phyloP scores from a whole-genome alignment of 1,284 basidiomycete species.

The Stygiomarasmius scandens region DNA sequence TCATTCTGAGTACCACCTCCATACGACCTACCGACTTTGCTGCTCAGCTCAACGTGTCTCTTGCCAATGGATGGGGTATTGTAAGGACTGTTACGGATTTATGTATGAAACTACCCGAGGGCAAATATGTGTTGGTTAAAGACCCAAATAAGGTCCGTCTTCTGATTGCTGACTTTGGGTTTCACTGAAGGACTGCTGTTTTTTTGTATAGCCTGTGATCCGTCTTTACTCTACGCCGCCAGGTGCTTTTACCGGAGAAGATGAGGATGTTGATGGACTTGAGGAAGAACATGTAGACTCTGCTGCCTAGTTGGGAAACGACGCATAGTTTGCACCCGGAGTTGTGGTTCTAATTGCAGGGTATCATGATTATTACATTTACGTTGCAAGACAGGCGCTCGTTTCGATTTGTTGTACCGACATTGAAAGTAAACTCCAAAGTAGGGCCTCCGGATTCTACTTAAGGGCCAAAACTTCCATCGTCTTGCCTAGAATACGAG shows the following conservation, averaged over 20 bases:
- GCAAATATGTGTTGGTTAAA: constrained; percentile 98
- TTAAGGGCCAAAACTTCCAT: too few relatives aligned
- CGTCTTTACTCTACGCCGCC: constrained; percentile 91
- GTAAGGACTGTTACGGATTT: constrained; percentile 92
- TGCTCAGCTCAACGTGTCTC: constrained; percentile 95
- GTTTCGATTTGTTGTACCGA: too few relatives aligned
- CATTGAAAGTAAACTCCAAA: too few relatives aligned
- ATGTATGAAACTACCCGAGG: constrained; percentile 95
- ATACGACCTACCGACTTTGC: too few relatives aligned
- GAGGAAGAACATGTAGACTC: constrained; percentile 27
- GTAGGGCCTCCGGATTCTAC: too few relatives aligned
- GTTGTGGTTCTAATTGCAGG: too few relatives aligned
- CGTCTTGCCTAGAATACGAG: too few relatives aligned
- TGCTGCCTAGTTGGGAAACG: background rate
- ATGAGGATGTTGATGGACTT: constrained; percentile 42
- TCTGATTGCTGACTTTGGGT: constrained; percentile 1
- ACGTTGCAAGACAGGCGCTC: too few relatives aligned
- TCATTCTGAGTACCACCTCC: constrained; percentile 93
- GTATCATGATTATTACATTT: too few relatives aligned
- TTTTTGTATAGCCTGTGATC: constrained; percentile 75
- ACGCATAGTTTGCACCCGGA: background rate
- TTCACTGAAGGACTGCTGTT: background rate
- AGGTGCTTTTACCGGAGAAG: constrained; percentile 75
- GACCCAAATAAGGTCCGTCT: constrained; percentile 90
- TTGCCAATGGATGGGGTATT: constrained; percentile 98